Evolutionary conservation across 116 monocot genomes (phyloP).

Genomic region (Dioscorea cayenensis): DNA sequence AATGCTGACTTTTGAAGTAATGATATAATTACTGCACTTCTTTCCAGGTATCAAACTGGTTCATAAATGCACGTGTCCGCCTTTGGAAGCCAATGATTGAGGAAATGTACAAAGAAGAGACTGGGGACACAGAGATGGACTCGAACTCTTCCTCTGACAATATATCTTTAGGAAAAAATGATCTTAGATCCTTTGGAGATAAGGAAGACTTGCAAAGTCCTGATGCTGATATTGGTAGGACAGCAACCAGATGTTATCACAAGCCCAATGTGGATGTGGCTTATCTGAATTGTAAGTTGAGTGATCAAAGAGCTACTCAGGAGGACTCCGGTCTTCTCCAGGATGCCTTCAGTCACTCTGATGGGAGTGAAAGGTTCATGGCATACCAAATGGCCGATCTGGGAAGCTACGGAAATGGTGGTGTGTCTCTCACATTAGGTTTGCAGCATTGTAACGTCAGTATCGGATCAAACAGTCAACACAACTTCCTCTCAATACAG

Average conservation of each 20-base stretch:
- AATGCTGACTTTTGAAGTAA: no score
- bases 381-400: conserved; percentile 53
- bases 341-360: conserved; percentile 18
- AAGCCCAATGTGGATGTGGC: background rate
- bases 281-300: conserved; percentile 17
- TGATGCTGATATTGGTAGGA: conserved; percentile 9
- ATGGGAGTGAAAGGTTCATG: conserved; percentile 34
- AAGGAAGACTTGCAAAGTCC: conserved; percentile 42
- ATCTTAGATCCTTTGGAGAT: conserved; percentile 25
- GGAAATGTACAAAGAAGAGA: conserved; percentile 77
- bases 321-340: conserved; percentile 30
- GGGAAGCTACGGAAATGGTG: conserved; percentile 25
- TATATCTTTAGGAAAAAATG: conserved; percentile 15
- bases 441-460: conserved; percentile 43
- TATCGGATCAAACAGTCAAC: conserved; percentile 18
- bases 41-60: conserved; percentile 68
- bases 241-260: background rate
- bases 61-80: conserved; percentile 73
- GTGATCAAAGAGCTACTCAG: conserved; percentile 5
- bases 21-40: background rate
- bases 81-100: conserved; percentile 87
- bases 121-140: conserved; percentile 32
- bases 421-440: conserved; percentile 67
- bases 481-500: conserved; percentile 19
- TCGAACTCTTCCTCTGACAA: conserved; percentile 52